Conservation (phyloP, 1,139 yeast species). For the Magnusiomyces tetraspermus region DNA sequence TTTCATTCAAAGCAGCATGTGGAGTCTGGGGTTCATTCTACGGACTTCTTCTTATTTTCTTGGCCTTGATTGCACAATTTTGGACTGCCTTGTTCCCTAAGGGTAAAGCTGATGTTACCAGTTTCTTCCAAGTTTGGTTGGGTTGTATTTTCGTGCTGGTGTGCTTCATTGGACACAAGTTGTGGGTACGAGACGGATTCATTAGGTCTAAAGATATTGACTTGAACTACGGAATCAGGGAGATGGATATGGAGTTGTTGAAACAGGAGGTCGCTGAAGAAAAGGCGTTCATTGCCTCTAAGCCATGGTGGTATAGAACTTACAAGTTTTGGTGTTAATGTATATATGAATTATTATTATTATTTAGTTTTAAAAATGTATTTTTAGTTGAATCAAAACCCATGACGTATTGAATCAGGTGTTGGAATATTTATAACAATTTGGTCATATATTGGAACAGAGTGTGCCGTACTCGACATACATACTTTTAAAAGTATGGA, state of each 20-base stretch:
- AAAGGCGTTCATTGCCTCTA: constrained; percentile 30
- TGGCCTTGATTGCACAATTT: constrained; percentile 69
- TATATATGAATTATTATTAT: not conserved
- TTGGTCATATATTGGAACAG: too few relatives aligned
- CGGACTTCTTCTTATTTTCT: constrained; percentile 51
- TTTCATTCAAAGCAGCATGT: constrained; percentile 59
- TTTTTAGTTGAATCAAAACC: too few relatives aligned
- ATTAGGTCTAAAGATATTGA: constrained; percentile 35
- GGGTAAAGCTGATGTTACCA: constrained; percentile 36
- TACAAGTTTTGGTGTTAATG: constrained; percentile 40
- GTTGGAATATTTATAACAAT: too few relatives aligned
- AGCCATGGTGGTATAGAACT: constrained; percentile 32
- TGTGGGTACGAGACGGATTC: constrained; percentile 38
- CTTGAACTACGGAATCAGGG: constrained; percentile 45
- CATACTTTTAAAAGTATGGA: too few relatives aligned
- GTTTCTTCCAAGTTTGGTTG: constrained; percentile 46
- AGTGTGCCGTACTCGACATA: too few relatives aligned
- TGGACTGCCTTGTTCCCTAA: constrained; percentile 71
- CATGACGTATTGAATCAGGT: too few relatives aligned
- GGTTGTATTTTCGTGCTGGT: constrained; percentile 44
- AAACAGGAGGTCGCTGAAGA: constrained; percentile 44
- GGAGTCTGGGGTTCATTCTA: constrained; percentile 64
- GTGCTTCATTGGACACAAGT: constrained; percentile 44
- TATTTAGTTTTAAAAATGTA: not conserved
- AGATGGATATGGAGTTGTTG: constrained; percentile 44